These are phyloP conservation scores for Ormosia semicastrata DNA, from an alignment of 306 rosid species.

Conservation along the genomic window DNA sequence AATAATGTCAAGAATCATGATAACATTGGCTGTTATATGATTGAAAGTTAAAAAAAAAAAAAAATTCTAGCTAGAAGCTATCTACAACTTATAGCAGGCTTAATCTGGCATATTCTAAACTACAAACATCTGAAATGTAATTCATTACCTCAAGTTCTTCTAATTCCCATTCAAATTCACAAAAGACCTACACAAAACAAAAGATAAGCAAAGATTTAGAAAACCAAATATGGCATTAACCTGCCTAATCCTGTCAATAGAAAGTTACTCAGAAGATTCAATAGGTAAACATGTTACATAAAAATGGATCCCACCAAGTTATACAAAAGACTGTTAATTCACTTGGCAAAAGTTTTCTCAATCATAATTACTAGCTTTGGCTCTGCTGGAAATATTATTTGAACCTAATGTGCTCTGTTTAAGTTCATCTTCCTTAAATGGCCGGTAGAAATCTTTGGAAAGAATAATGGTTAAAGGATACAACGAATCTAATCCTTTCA, in stretches of 20 bases:
- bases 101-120: not conserved
- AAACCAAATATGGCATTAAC: not conserved
- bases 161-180: constrained; percentile 81
- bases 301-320: not conserved
- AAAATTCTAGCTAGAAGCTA: not conserved
- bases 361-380: constrained; percentile 55
- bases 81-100: not conserved
- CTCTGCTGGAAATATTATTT: constrained; percentile 57
- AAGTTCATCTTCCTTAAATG: constrained; percentile 72
- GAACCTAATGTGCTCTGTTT: constrained; percentile 81
- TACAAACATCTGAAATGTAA: not conserved
- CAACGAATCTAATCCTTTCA: not conserved
- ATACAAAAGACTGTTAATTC: not conserved
- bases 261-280: not conserved
- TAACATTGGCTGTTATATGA: not conserved
- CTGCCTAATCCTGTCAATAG: not conserved
- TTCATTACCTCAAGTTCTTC: constrained; percentile 72
- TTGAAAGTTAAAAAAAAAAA: not conserved
- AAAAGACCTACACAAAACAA: constrained; percentile 47
- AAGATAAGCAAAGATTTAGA: not conserved
- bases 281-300: not conserved
- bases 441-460: constrained; percentile 63
- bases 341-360: not conserved
- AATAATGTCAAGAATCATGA: not conserved
- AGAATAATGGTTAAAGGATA: not conserved